Base-by-base conservation (phyloP, 1,284 basidiomycete species). In the Ceratobasidium sp. region DNA sequence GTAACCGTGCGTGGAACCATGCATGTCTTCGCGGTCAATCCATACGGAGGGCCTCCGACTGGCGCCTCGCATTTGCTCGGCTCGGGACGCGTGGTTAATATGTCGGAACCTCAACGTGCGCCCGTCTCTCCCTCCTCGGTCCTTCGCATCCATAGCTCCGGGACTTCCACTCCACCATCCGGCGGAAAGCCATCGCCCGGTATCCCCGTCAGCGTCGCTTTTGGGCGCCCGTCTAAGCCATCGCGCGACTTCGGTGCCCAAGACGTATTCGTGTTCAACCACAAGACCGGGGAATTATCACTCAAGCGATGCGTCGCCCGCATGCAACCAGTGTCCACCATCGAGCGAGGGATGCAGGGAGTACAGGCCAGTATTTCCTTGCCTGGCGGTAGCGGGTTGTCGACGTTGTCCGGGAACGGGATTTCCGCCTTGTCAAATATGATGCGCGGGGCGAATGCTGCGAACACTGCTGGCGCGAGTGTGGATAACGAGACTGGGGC, bases 31-130 rank as follows among this genome's bases (percentile, higher is more conserved):
- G 89, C 92, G 9, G 85, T 92, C 25, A 91, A 93, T 80, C 93
- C 93, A 0, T 90, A 90, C 75, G 94, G 93, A 0, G 93, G 95
- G 2, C 86, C 85, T 68, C 86, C 92, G 0, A 89, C 92, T 81
- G 84, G 88, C 8, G 81, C 82, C n/a, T 92, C 90, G 76, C 93
- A 95, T 84, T 81, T 90, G 49, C 85, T 88, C 46, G 87, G 87
- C 2, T 86, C 84, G 80, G 89, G 93, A 0, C 82, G 85, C 6
- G 61, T 74, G 0, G 61, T 59, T 2, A 74, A 74, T 13, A 64
- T 74, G 34, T 64, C 71, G 2, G 81, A 92, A 94, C 79, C 83
- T 85, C 1, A 82, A 83, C 8, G 86, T 87, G 68, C 80, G 88
- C 76, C 91, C 91, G 80, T 61, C 46, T 79, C 59, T 1, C 61